Conservation (phyloP, 805 yeast species). For the Debaryomyces prosopidis region DNA sequence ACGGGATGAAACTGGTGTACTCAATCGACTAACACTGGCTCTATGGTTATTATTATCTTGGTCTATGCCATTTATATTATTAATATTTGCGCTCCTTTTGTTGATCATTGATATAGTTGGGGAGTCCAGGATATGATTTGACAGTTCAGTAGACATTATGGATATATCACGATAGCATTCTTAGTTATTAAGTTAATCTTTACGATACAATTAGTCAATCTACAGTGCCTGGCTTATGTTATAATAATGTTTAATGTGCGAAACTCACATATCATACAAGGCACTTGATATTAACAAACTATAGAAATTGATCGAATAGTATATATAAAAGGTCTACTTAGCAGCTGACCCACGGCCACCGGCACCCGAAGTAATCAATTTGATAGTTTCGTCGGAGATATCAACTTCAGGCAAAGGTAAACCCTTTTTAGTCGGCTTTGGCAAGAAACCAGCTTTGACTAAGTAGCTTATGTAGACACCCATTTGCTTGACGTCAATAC, state of each 20-base stretch:
- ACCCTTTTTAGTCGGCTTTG: constrained; percentile 53
- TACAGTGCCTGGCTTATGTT: no score
- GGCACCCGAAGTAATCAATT: constrained; percentile 61
- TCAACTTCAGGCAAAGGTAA: constrained; percentile 54
- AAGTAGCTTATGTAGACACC: constrained; percentile 81
- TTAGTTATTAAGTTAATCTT: no score
- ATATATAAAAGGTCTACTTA: constrained; percentile 14
- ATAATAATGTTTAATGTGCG: no score
- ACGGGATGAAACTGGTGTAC: not conserved
- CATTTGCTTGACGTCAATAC: constrained; percentile 66
- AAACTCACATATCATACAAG: no score
- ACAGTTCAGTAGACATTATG: no score
- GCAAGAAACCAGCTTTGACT: constrained; percentile 76
- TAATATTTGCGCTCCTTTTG: no score
- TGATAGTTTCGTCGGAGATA: constrained; percentile 56
- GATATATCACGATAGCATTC: no score
- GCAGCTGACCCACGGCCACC: constrained; percentile 76
- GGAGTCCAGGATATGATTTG: no score
- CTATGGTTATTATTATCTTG: no score
- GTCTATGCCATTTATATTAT: no score
- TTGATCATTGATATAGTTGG: no score
- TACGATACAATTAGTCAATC: no score
- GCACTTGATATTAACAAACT: not conserved
- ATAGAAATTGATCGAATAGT: not conserved
- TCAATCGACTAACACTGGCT: not conserved